Base-by-base conservation (phyloP, 768 basidiomycete genomes). In the Termitomyces sp. region DNA sequence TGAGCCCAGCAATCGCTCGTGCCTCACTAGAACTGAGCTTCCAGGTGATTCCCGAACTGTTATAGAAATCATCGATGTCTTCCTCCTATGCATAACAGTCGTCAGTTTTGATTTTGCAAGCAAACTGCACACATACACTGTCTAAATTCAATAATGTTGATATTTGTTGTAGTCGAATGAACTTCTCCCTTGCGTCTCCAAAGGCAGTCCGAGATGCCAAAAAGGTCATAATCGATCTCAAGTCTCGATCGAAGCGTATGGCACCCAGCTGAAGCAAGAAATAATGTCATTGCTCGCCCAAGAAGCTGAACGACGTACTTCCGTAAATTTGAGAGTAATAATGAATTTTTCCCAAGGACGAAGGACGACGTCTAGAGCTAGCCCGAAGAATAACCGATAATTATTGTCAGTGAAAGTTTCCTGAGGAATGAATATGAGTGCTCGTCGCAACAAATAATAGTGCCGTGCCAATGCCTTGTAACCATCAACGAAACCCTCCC, bases 321-420 rank as follows among this genome's bases (percentile, higher is more conserved):
- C 96, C 12, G 91, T 91, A 68, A 90, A 98, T 71, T 82, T 88
- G 66, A 96, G 78, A 0, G 83, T 79, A 64, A 86, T 77, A 22
- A 94, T 77, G 63, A 86, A 83, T 70, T 92, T 96, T 73, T 99
- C 97, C 94, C 94, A 98, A 45, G 94, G 95, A 48, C 92, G 80
- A n/a, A 97, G 84, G 20, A 98, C 76, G 7, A 91, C 83, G 66
- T 96, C 94, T 16, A 98, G 80, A 0, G 87, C 86, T 38, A 96
- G 80, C 9, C 84, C 84, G 67, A 95, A 96, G 73, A 98, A 87
- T 24, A 87, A 68, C 10, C 90, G 87, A 68, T 89, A 97, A 69
- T 98, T 98, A 48, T 73, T 79, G 57, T 96, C 92, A 0, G 94
- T 96, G 68, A 97, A 88, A 0, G 83, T 77, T 47, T 92, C 92